phyloP scores from a whole-genome alignment of 2,329 filamentous ascomycete genomes.

The Aureobasidium sp. region DNA sequence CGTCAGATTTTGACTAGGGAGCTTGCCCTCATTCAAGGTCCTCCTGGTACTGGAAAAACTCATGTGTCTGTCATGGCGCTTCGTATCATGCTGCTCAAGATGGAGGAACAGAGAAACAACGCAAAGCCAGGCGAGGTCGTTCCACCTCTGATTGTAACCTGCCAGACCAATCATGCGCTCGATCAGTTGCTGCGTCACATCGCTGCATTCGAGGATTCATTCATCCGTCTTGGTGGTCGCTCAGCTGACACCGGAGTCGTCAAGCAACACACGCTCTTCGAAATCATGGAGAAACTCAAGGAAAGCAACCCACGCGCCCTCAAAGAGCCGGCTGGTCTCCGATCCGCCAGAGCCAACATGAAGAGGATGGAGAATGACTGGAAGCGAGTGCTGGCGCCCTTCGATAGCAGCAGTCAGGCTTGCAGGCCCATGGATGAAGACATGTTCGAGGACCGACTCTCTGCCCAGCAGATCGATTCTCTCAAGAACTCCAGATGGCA shows the following conservation, averaged over 20 bases:
- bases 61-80: conserved; percentile 68
- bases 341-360: not conserved
- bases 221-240: conserved; percentile 60
- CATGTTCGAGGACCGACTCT: not conserved
- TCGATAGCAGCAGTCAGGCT: not conserved
- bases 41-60: conserved; percentile 74
- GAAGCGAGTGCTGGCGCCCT: not conserved
- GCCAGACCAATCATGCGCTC: conserved; percentile 84
- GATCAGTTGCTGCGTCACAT: conserved; percentile 69
- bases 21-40: conserved; percentile 73
- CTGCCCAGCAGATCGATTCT: not conserved
- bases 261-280: conserved; percentile 56
- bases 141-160: conserved; percentile 67
- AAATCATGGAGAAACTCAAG: conserved; percentile 33
- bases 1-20: conserved; percentile 61
- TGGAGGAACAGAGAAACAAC: conserved; percentile 21
- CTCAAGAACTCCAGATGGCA: not conserved
- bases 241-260: conserved; percentile 56
- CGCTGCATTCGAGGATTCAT: conserved; percentile 50
- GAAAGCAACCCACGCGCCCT: not conserved
- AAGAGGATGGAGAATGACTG: not conserved
- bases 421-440: not conserved
- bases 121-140: conserved; percentile 31
- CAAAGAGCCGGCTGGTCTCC: not conserved
- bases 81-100: conserved; percentile 54